Conservation (phyloP, 768 basidiomycete genomes). For the Termitomyces eurrhizus region DNA sequence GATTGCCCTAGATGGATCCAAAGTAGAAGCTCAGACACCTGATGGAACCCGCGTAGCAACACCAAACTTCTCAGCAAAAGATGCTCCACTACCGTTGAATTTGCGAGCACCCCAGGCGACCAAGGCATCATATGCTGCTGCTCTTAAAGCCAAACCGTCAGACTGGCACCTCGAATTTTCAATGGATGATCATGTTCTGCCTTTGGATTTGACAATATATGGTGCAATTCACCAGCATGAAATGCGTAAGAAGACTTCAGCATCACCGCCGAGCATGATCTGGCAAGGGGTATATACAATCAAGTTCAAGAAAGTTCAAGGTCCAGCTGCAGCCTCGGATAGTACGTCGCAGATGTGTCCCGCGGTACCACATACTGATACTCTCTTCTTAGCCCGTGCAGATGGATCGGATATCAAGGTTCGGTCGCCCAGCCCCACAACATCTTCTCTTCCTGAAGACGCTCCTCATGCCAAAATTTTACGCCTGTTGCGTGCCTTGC, state of each 20-base stretch:
- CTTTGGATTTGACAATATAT: constrained; percentile 89
- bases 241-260: constrained; percentile 66
- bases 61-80: constrained; percentile 54
- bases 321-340: constrained; percentile 66
- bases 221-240: constrained; percentile 95
- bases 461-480: constrained; percentile 88
- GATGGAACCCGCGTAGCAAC: constrained; percentile 94
- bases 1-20: constrained; percentile 70
- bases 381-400: constrained; percentile 25
- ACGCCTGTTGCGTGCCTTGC: constrained; percentile 82
- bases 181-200: constrained; percentile 83
- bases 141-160: constrained; percentile 85
- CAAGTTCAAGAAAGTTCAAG: constrained; percentile 89
- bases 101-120: constrained; percentile 27
- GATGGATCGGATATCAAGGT: constrained; percentile 45
- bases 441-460: constrained; percentile 81
- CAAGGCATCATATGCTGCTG: constrained; percentile 85
- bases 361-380: neutral
- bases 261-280: constrained; percentile 63
- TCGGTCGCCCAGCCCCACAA: constrained; percentile 59
- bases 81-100: constrained; percentile 28
- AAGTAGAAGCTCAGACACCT: constrained; percentile 93
- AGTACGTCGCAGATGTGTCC: constrained; percentile 36
- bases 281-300: constrained; percentile 92
- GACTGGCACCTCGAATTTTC: constrained; percentile 98